Evolutionary conservation across 495 filamentous ascomycete species (phyloP).

Genomic region (Xylaria grammica): DNA sequence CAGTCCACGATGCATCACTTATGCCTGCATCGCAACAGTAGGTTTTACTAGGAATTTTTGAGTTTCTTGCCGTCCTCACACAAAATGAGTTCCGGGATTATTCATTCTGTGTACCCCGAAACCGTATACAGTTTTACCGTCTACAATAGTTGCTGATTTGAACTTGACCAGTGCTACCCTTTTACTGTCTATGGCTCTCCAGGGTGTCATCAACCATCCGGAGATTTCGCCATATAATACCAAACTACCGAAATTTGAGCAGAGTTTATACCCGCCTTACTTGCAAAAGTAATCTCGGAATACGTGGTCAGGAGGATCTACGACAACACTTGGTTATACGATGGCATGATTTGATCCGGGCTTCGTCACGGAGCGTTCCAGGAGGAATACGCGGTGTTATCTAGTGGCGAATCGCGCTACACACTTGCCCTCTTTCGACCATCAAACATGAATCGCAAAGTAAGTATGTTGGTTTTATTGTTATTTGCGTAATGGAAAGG

Average conservation of each 20-base stretch:
- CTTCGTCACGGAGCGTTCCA: slow-evolving; percentile 3
- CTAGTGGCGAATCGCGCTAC: slow-evolving; percentile 13
- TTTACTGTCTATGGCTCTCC: slow-evolving; percentile 46
- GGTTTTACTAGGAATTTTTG: neutral
- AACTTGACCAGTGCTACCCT: slow-evolving; percentile 30
- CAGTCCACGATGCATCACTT: slow-evolving; percentile 37
- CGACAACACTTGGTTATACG: slow-evolving; percentile 15
- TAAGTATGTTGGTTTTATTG: neutral
- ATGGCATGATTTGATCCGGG: slow-evolving; percentile 17
- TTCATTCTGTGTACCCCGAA: neutral
- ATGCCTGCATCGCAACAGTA: slow-evolving; percentile 38
- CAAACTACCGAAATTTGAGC: slow-evolving; percentile 17
- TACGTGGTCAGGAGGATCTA: slow-evolving; percentile 15
- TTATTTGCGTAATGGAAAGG: slow-evolving; percentile 3
- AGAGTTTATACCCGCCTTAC: slow-evolving; percentile 16
- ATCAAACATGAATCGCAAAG: neutral
- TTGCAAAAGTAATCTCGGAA: slow-evolving; percentile 14
- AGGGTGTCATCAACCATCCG: slow-evolving; percentile 31
- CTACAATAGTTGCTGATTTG: neutral
- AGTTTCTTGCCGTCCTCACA: neutral
- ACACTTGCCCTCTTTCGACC: slow-evolving; percentile 8
- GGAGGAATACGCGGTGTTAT: slow-evolving; percentile 13
- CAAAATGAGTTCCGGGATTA: no score
- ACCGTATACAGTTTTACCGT: neutral
- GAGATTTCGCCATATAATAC: slow-evolving; percentile 6